phyloP scores from a whole-genome alignment of 257 asterid species.

The Rehmannia glutinosa region DNA sequence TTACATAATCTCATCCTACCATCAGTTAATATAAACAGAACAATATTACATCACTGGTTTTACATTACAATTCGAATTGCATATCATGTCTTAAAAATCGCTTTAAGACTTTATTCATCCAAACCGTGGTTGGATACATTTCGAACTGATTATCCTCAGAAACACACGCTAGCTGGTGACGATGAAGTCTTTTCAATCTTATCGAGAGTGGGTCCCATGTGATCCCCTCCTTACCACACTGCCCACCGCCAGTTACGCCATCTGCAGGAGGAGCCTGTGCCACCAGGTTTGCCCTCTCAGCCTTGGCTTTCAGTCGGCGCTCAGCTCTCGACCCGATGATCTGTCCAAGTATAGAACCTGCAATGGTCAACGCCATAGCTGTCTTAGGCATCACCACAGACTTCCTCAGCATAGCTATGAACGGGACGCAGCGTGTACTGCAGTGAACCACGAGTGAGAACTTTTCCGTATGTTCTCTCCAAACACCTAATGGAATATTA shows the following conservation, averaged over 20 bases:
- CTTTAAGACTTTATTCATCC: no score
- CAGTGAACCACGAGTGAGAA: slow-evolving; percentile 78
- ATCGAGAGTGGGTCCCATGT: slow-evolving; percentile 33
- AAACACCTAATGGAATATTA: slow-evolving; percentile 69
- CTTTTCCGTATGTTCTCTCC: slow-evolving; percentile 67
- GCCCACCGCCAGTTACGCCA: slow-evolving; percentile 28
- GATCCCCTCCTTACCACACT: slow-evolving; percentile 33
- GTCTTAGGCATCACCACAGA: slow-evolving; percentile 79
- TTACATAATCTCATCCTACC: no score
- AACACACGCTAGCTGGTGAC: slow-evolving; percentile 51
- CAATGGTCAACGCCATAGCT: slow-evolving; percentile 81
- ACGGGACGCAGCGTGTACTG: slow-evolving; percentile 93
- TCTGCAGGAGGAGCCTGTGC: slow-evolving; percentile 29
- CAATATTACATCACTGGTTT: no score
- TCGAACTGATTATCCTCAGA: no score
- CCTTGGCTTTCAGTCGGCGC: slow-evolving; percentile 53
- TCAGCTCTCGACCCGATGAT: slow-evolving; percentile 80
- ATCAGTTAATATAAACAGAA: no score
- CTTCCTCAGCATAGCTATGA: slow-evolving; percentile 87
- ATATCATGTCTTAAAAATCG: no score
- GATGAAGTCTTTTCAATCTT: slow-evolving; percentile 29
- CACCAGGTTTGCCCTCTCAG: slow-evolving; percentile 37
- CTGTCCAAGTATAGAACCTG: slow-evolving; percentile 77
- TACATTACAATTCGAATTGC: no score
- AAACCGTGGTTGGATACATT: no score